Evolutionary conservation across 1,139 yeast genomes (phyloP), one percentile per base, ranked within the genome.

Genomic region (Yamadazyma mexicana): DNA sequence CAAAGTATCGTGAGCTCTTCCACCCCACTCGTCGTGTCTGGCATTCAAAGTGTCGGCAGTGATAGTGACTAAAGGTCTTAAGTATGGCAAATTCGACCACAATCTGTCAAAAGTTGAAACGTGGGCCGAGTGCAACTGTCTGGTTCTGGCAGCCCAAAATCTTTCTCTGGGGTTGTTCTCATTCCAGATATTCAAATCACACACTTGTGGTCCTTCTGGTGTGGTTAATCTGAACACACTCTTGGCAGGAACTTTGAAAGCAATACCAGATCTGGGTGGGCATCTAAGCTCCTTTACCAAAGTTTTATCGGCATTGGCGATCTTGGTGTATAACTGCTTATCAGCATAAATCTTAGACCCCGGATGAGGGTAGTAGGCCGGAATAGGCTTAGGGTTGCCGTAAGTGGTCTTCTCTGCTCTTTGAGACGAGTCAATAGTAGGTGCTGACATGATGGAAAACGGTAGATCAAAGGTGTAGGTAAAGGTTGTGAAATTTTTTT

Each of bases 131-230:
- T 81, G 85, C 43, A 81, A 62, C 56, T 81, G 87, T 54, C 87
- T 68, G 1, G 85, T 79, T 52, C 87, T 66, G 7, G 85, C 75
- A 9, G 87, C 87, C 87, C 87, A 81, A 54, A 81, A 70, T 44
- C 82, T 61, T 52, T 81, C 87, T 44, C 84, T 62, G 14, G 82
- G 84, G 52, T 80, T 79, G 48, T 76, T 69, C 31, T 63, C 62
- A 51, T 73, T 77, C 87, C 86, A 81, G 37, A 79, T 73, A 58
- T 81, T 81, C 57, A 81, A 69, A 51, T 81, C 87, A 50, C 85
- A 81, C 4, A 81, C 87, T 55, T 81, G 87, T 1, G 87, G 83
- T 2, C 87, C 87, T 47, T 81, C 80, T 2, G 85, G 83, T 0
- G 85, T 77, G 5, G 78, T 76, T 39, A 81, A 64, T 27, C 87